Evolutionary conservation across 108 stramenopile genomes (phyloP), one percentile per base, ranked within the genome.

Genomic region (Nitzschia putrida): DNA sequence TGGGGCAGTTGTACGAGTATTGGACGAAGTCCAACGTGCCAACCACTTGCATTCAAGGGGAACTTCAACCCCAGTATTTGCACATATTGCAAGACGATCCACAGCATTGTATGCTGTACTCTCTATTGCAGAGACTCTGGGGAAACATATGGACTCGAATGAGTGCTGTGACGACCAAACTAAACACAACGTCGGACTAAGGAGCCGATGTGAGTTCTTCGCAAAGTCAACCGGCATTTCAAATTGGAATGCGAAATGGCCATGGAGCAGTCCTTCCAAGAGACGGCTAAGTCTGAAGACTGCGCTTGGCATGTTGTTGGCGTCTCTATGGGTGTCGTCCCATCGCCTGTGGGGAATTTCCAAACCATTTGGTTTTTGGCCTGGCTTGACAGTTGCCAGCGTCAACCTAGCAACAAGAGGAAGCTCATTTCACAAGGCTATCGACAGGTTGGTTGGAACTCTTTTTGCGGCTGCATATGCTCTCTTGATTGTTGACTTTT

Each of bases 381-480:
- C 79, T 29, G 83, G 79, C 7, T 39, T 83, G 42, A 83, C 83
- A 12, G 73, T 83, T 12, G 83, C 83, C 3, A 70, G 73, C 43
- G 72, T 83, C 8, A 83, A 69, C 47, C 65, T 83, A 3, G 79
- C 70, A 8, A 70, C 21, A 7, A 77, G 76, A 37, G 83, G 83
- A 37, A 57, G 77, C 52, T 53, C 64, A 12, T 79, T 68, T 34
- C 67, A 59, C 13, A 83, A 83, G 50, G 72, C 76, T 18, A 43
- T 73, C n/a, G 83, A 83, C 60, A 61, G 82, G 12, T 67, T 83
- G 12, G 79, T 76, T 52, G 82, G 79, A 39, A 80, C 82, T 41
- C 57, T 83, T 6, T 53, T 83, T 29, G 82, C 82, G 7, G 79
- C 70, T 23, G 82, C 72, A 8, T 78, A 71, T 52, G 69, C 82